Evolutionary conservation across 208 protist genomes (phyloP).

Genomic region (Jaenimonas drosophilae): DNA sequence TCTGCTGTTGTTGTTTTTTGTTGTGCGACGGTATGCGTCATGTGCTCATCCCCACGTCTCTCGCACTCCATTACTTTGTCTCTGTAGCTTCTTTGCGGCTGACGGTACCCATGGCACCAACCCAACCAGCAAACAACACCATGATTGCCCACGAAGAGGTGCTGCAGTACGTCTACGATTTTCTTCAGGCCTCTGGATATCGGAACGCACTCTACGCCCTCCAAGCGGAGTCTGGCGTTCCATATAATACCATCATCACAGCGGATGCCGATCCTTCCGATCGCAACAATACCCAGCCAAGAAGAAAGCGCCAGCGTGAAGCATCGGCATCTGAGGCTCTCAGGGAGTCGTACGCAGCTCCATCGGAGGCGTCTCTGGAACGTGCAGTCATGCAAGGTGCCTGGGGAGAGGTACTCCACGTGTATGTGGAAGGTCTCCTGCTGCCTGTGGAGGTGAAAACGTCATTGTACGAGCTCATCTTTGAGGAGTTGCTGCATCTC

Average conservation of each 20-base stretch:
- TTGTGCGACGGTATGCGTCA: no score
- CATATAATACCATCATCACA: slow-evolving; percentile 73
- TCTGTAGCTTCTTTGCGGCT: slow-evolving; percentile 3
- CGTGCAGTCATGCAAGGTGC: slow-evolving; percentile 49
- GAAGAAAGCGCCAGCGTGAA: no score
- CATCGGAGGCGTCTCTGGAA: slow-evolving; percentile 22
- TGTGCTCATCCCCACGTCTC: no score
- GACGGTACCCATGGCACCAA: no score
- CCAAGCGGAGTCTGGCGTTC: slow-evolving; percentile 66
- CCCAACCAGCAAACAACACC: no score
- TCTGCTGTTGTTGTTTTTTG: slow-evolving; percentile 6
- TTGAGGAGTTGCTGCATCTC: slow-evolving; percentile 68
- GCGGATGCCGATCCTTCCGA: slow-evolving; percentile 4
- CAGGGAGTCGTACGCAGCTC: slow-evolving; percentile 4
- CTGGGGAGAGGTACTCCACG: slow-evolving; percentile 57
- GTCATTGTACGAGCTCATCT: slow-evolving; percentile 63
- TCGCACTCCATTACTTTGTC: slow-evolving; percentile 1
- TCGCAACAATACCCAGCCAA: neutral
- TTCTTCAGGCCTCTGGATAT: slow-evolving; percentile 59
- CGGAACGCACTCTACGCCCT: slow-evolving; percentile 44
- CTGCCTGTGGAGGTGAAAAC: slow-evolving; percentile 59
- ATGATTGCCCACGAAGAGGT: slow-evolving; percentile 53
- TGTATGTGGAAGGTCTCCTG: slow-evolving; percentile 51
- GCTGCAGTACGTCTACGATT: slow-evolving; percentile 56
- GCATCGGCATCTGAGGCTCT: neutral